Base-by-base conservation (phyloP, 805 yeast genomes). In the Danielia reshetovae region DNA sequence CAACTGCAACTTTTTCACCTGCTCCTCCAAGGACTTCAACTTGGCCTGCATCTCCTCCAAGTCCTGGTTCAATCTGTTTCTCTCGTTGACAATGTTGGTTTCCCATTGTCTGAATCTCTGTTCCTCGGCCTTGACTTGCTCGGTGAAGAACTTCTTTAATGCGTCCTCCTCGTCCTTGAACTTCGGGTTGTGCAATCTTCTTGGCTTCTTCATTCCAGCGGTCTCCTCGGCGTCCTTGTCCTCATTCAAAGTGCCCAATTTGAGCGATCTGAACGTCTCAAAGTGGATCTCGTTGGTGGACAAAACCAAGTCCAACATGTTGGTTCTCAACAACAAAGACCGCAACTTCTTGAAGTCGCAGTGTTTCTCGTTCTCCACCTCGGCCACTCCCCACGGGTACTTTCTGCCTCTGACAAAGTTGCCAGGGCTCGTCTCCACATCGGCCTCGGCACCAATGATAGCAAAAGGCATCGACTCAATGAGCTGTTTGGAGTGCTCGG, bases 91-190 rank as follows among this genome's bases (percentile, higher is more conserved):
- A 50, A 93, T 86, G 58, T 93, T 90, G 51, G 88, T 85, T 68
- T 89, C 97, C 98, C 99, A 93, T 70, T 90, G 96, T 71, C 94
- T 85, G 43, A 93, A 93, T 57, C 98, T 77, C 54, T 87, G 94
- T 56, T 93, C 98, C 68, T 93, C 98, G 30, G 85, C 85, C 68
- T 90, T 89, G 41, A 93, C 72, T 69, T 93, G 97, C 62, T 89
- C 97, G 7, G 97, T 90, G 66, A 93, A 93, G 61, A 85, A 85
- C 65, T 85, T 83, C 75, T 93, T 87, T 57, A 93, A 73, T 22
- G 89, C 83, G 59, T 86, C 93, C 64, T 93, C 98, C 61, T 90
- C 97, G 63, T 93, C 97, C 62, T 88, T 83, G 70, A 85, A 93
- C 64, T 86, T 84, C 32, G 97, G 97, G 61, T 93, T 89, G 52